Base-by-base conservation (phyloP, 2,329 filamentous ascomycete species). In the Aspergillaceae sp. region DNA sequence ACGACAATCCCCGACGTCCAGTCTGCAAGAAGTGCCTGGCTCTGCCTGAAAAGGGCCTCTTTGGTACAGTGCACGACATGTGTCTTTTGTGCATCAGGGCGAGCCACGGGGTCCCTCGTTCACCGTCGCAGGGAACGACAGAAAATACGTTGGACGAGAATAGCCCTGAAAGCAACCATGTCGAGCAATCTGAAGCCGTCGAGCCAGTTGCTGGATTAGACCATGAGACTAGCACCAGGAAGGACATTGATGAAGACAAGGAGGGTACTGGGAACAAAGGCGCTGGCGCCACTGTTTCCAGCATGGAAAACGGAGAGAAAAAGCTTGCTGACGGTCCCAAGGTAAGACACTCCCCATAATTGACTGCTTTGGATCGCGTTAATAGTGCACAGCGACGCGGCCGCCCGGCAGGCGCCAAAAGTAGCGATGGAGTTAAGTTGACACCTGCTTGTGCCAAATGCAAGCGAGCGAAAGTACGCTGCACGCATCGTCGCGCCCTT, bases 381-480 rank as follows among this genome's bases (percentile, higher is more conserved):
- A 32, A 32, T 19, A 27, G 7, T 4, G 19, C 19, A 27, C 29
- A 43, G 36, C 36, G 37, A 44, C n/a, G 41, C 36, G 9, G 42
- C 36, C 42, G 34, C 29, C 35, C 37, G 29, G 42, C 42, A 19
- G 19, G 19, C 19, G 38, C 35, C 27, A 35, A 38, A 26, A 11
- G 7, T 38, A 11, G 34, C n/a, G 47, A 47, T 38, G 37, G 42
- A 10, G 10, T 9, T 4, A 45, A 51, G 35, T 19, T 48, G 40
- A 43, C 41, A 4, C 51, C 48, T n/a, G 54, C 52, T 5, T 63
- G 60, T 42, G 42, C 26, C 10, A 37, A 43, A 5, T 63, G 60
- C 43, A 56, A 51, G 11, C 49, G 35, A 36, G 53, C 51, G 44
- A 63, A 61, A 53, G 54, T 56, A 48, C 55, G 56, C 32, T 63